Evolutionary conservation across 2,329 filamentous ascomycete species (phyloP).

Genomic region (Penicillium sp.): DNA sequence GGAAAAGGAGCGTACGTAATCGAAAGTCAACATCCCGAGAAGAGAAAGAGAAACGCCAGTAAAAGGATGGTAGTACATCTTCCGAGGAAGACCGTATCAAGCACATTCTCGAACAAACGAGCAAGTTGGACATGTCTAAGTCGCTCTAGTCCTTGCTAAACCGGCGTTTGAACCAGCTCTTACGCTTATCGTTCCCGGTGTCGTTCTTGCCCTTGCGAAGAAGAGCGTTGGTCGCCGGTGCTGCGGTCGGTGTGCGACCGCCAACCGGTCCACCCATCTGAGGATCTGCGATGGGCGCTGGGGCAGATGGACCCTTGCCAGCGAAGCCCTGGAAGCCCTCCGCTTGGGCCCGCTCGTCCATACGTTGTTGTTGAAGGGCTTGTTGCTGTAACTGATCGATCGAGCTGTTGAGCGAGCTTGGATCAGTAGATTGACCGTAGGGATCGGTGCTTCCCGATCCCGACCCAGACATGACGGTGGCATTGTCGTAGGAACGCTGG

Average conservation of each 20-base stretch:
- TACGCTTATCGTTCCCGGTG: constrained; percentile 60
- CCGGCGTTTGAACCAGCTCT: constrained; percentile 80
- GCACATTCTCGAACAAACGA: background rate
- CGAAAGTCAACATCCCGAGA: too few relatives aligned
- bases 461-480: constrained; percentile 61
- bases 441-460: constrained; percentile 67
- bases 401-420: constrained; percentile 89
- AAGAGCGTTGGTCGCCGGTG: constrained; percentile 17
- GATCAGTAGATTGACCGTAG: constrained; percentile 76
- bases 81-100: background rate
- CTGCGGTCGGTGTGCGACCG: constrained; percentile 9
- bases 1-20: too few relatives aligned
- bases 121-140: background rate
- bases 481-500: constrained; percentile 79
- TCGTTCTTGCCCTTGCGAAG: constrained; percentile 19
- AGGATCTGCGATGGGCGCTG: constrained; percentile 10
- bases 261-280: constrained; percentile 1
- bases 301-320: constrained; percentile 32
- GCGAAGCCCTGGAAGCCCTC: constrained; percentile 60
- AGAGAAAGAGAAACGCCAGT: background rate
- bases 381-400: constrained; percentile 64
- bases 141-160: constrained; percentile 56
- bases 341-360: constrained; percentile 39
- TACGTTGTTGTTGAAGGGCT: constrained; percentile 32
- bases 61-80: background rate